Evolutionary conservation across 352 stramenopile genomes (phyloP), one percentile per base, ranked within the genome.

Genomic region (Pythium brassicae): DNA sequence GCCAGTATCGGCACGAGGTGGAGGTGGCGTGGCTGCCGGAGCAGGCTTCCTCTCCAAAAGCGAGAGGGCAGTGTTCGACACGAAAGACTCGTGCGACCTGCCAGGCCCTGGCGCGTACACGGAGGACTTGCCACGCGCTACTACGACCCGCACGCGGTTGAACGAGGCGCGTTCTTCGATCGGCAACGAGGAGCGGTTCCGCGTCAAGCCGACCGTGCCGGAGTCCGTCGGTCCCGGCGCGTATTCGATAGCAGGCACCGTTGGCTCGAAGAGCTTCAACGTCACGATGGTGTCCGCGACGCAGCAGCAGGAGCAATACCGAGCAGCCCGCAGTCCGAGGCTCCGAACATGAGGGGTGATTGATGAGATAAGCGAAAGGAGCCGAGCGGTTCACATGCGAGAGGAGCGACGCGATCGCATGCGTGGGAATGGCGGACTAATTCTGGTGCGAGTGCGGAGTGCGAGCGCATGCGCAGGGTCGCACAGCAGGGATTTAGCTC

Each of bases 241-340:
- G 7, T 87, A 87, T 50, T 60, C 68, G n/a, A 72, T 87, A 23
- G 61, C 72, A 20, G 69, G 66, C 2, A 87, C 74, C 0, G 63
- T 87, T n/a, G 77, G 72, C 17, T 76, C 65, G 25, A 83, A 82
- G 59, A 87, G 72, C 57, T 87, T 87, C 62, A 87, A 87, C 63
- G 66, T 86, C 49, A 87, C 77, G 44, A 83, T 87, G 74, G 40
- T 47, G 20, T 32, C 42, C n/a, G 42, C 42, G 42, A 47, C 42
- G 35, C 34, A 15, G 9, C 27, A 23, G 46, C 46, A 23, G 27
- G 27, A 53, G 29, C 48, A 40, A 25, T 35, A 35, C 46, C 15
- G 25, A 2, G 46, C 46, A 39, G 25, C 15, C 12, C 19, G 15
- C 15, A 51, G 25, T 39, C 42, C 42, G 15, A 39, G 46, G 19